These are phyloP conservation scores for Cystobasidium sp. DNA, from an alignment of 1,284 basidiomycete species.

Conservation along the genomic window DNA sequence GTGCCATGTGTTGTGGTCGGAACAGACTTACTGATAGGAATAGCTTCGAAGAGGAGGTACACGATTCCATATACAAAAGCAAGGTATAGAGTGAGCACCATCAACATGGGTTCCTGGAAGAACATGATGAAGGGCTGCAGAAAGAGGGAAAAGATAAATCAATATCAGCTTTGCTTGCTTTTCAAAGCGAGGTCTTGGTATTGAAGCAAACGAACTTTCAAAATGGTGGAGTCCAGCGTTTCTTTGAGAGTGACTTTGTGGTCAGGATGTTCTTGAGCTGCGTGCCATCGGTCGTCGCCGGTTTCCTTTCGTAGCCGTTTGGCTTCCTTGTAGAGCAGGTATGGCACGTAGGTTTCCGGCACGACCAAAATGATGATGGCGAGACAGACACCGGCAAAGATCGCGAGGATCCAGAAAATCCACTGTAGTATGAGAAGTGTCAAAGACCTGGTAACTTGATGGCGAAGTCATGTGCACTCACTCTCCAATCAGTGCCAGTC, in stretches of 20 bases:
- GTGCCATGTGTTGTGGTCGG: conserved; percentile 27
- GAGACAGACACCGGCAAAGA: conserved; percentile 65
- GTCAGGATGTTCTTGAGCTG: conserved; percentile 56
- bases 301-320: conserved; percentile 64
- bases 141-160: too few species aligned
- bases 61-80: conserved; percentile 66
- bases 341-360: conserved; percentile 66
- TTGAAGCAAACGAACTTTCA: conserved; percentile 62
- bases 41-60: conserved; percentile 42
- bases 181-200: conserved; percentile 57
- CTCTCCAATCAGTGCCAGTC: conserved; percentile 62
- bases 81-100: conserved; percentile 63
- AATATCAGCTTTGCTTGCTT: not conserved
- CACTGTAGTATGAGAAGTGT: too few species aligned
- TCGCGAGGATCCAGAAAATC: conserved; percentile 74
- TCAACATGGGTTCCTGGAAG: conserved; percentile 75
- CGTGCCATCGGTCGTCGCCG: conserved; percentile 67
- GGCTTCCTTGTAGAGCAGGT: conserved; percentile 64
- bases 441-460: too few species aligned
- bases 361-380: conserved; percentile 68
- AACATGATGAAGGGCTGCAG: conserved; percentile 57
- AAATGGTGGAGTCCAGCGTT: conserved; percentile 59
- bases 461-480: too few species aligned
- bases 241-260: conserved; percentile 53
- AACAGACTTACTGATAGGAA: conserved; percentile 37